A percentile compares a stretch with the other conserved stretches of the same genome.
Evolutionary conservation across 2,329 filamentous ascomycete genomes (phyloP).

Genomic region (Aspergillus pseudotamarii): DNA sequence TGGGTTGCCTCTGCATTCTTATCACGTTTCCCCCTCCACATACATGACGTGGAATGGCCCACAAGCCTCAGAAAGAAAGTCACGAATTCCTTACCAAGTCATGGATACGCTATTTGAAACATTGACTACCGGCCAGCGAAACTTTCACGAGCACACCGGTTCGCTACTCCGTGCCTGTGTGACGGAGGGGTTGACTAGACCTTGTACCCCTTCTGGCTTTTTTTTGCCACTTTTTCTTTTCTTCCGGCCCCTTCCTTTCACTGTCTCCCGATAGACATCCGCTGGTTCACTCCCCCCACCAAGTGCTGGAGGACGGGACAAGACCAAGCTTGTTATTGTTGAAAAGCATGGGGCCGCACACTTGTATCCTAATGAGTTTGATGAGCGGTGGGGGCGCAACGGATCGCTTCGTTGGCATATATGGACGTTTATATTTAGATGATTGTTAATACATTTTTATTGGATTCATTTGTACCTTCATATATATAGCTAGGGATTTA

Average conservation of each 20-base stretch:
- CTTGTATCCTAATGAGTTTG: constrained; percentile 26
- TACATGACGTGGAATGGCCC: constrained; percentile 13
- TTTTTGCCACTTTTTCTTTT: background rate
- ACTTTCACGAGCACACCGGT: background rate
- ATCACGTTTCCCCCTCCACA: constrained; percentile 13
- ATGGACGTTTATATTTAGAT: constrained; percentile 18
- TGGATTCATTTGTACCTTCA: background rate
- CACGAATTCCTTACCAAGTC: background rate
- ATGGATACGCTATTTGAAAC: background rate
- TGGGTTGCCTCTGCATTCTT: constrained; percentile 4
- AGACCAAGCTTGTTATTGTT: constrained; percentile 20
- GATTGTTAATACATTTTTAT: constrained; percentile 15
- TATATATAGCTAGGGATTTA: constrained; percentile 6
- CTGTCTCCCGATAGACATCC: constrained; percentile 19
- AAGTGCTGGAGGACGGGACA: constrained; percentile 26
- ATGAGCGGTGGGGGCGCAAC: constrained; percentile 24
- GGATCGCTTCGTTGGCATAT: constrained; percentile 18
- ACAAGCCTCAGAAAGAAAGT: background rate
- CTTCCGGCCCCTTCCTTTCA: constrained; percentile 12
- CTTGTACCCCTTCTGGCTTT: background rate
- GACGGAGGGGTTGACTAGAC: constrained; percentile 1
- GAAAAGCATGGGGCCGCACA: constrained; percentile 16
- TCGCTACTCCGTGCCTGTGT: background rate
- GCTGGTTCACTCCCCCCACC: constrained; percentile 20
- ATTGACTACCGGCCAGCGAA: background rate